A percentile compares a stretch with the other conserved stretches of the same genome.
Evolutionary conservation across 257 asterid species (phyloP).

Genomic region (Jasminum sambac): DNA sequence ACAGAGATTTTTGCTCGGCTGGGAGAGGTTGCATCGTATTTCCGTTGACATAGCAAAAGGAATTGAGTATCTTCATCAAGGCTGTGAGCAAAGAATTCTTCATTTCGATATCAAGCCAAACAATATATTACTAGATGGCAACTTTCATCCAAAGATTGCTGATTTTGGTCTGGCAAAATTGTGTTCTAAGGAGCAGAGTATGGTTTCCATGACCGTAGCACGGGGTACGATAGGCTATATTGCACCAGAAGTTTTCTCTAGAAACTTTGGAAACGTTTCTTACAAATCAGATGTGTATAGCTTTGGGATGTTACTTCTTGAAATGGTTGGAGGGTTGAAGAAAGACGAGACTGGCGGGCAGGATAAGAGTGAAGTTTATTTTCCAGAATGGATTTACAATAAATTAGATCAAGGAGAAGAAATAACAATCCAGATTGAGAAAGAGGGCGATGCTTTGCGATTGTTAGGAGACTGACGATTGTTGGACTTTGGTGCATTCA

Average conservation of each 20-base stretch:
- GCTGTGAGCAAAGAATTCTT: slow-evolving; percentile 27
- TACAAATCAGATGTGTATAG: slow-evolving; percentile 36
- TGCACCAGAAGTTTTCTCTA: slow-evolving; percentile 32
- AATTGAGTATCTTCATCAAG: slow-evolving; percentile 29
- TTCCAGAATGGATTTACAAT: slow-evolving; percentile 26
- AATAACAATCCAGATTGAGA: background rate
- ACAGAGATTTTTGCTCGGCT: background rate
- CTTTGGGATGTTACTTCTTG: slow-evolving; percentile 34
- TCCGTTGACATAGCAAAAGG: slow-evolving; percentile 37
- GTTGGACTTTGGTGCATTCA: slow-evolving; percentile 30
- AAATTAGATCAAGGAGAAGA: slow-evolving; percentile 16
- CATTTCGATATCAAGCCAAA: slow-evolving; percentile 41
- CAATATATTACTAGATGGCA: slow-evolving; percentile 31
- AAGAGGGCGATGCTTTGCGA: background rate
- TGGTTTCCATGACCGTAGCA: slow-evolving; percentile 24
- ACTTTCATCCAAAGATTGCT: slow-evolving; percentile 26
- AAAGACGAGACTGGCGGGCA: background rate
- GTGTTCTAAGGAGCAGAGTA: slow-evolving; percentile 8
- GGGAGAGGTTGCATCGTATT: slow-evolving; percentile 29
- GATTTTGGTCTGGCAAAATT: slow-evolving; percentile 32
- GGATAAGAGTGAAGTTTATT: slow-evolving; percentile 11
- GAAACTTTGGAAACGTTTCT: slow-evolving; percentile 27
- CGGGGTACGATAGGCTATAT: slow-evolving; percentile 40
- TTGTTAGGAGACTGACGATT: slow-evolving; percentile 21
- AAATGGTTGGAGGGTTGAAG: slow-evolving; percentile 22